Conservation (phyloP, 1,284 basidiomycete species). For the Xanthoconium separans region DNA sequence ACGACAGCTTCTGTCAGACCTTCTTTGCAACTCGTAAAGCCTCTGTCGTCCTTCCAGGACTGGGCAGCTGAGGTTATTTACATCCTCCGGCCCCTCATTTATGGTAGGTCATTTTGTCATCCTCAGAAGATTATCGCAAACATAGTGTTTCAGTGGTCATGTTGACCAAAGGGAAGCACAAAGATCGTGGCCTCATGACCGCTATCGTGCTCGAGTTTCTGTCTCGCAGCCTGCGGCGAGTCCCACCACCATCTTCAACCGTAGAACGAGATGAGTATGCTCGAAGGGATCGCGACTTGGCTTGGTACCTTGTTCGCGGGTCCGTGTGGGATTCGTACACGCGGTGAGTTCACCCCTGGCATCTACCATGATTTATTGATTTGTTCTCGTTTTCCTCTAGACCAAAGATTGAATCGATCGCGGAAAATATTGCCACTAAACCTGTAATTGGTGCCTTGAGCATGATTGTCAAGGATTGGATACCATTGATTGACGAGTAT, state of each 20-base stretch:
- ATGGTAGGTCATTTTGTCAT: constrained; percentile 49
- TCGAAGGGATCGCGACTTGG: constrained; percentile 74
- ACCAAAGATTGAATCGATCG: constrained; percentile 72
- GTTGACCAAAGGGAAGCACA: constrained; percentile 35
- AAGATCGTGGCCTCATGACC: constrained; percentile 51
- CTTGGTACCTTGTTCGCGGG: constrained; percentile 87
- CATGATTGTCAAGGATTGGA: constrained; percentile 83
- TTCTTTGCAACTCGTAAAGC: constrained; percentile 60
- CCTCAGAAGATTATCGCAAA: constrained; percentile 14
- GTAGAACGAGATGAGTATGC: constrained; percentile 82
- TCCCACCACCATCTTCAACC: constrained; percentile 55
- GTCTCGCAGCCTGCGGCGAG: constrained; percentile 65
- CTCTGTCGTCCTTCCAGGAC: constrained; percentile 60
- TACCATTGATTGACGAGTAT: constrained; percentile 93
- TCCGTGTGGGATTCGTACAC: constrained; percentile 89
- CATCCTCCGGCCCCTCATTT: constrained; percentile 68
- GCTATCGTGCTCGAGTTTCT: constrained; percentile 64
- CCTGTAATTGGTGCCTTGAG: constrained; percentile 78
- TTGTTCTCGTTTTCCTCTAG: constrained; percentile 36
- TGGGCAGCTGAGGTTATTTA: constrained; percentile 71
- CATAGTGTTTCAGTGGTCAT: constrained; percentile 30
- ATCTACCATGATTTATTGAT: constrained; percentile 3
- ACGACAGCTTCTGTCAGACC: constrained; percentile 68
- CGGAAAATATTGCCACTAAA: constrained; percentile 55
- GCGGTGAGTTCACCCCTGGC: constrained; percentile 43